phyloP scores from a whole-genome alignment of 192 early-diverging fungal species.

The Coemansia sp. region DNA sequence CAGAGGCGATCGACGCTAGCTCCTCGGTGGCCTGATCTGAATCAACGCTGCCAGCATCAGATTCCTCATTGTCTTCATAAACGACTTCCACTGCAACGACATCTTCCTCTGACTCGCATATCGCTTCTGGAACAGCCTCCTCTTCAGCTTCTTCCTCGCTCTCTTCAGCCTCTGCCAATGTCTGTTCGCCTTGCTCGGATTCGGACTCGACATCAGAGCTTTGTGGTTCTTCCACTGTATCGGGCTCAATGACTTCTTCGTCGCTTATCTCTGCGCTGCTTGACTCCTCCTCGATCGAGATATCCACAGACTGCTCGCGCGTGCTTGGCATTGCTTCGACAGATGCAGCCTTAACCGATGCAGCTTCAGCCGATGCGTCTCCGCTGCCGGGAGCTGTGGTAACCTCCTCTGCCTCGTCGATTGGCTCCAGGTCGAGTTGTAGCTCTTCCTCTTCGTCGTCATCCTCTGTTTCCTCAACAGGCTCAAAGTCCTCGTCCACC shows the following conservation, averaged over 20 bases:
- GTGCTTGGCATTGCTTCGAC: not conserved
- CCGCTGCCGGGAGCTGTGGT: slow-evolving; percentile 1
- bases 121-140: not conserved
- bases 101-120: slow-evolving; percentile 2
- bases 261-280: not conserved
- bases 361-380: not conserved
- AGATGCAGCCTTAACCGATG: not conserved
- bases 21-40: slow-evolving; percentile 38
- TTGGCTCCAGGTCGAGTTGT: slow-evolving; percentile 39
- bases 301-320: slow-evolving; percentile 12
- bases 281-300: slow-evolving; percentile 11
- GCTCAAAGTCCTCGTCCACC: slow-evolving; percentile 36
- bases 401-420: slow-evolving; percentile 43
- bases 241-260: not conserved
- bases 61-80: not conserved
- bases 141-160: slow-evolving; percentile 16
- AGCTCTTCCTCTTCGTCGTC: slow-evolving; percentile 43
- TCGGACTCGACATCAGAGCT: slow-evolving; percentile 1
- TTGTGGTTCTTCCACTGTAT: slow-evolving; percentile 13
- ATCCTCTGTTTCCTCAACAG: slow-evolving; percentile 21
- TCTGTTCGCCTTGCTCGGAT: not conserved
- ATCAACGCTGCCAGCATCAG: slow-evolving; percentile 9
- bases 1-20: slow-evolving; percentile 23
- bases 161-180: not conserved
- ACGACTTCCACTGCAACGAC: not conserved